Conservation (phyloP, 768 basidiomycete species). For the Candolleomyces aberdarensis region DNA sequence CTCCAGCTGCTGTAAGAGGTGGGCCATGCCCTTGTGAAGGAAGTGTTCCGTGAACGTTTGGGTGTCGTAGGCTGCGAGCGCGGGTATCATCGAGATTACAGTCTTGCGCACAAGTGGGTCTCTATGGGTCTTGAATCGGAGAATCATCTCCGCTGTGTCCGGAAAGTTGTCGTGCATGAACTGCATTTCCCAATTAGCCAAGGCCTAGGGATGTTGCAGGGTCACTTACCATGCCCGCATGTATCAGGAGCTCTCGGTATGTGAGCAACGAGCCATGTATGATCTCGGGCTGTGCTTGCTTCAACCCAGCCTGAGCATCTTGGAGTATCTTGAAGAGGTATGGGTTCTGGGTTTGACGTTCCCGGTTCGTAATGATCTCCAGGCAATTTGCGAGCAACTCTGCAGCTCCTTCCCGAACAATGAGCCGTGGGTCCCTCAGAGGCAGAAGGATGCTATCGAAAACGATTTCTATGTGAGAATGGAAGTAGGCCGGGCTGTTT, state of each 20-base stretch:
- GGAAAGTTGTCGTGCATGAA: constrained; percentile 88
- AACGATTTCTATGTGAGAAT: constrained; percentile 81
- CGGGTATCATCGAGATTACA: constrained; percentile 94
- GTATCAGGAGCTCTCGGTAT: constrained; percentile 85
- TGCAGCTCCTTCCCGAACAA: constrained; percentile 90
- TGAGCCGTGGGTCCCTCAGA: constrained; percentile 82
- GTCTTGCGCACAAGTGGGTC: constrained; percentile 88
- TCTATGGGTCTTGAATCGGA: constrained; percentile 83
- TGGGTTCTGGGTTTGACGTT: constrained; percentile 60
- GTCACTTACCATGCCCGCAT: constrained; percentile 87
- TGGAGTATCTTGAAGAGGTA: constrained; percentile 81
- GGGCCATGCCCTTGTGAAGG: constrained; percentile 91
- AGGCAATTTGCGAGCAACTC: constrained; percentile 92
- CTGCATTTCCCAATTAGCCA: constrained; percentile 32
- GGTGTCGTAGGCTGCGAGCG: constrained; percentile 91
- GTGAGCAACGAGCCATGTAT: constrained; percentile 93
- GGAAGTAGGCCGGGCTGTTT: constrained; percentile 84
- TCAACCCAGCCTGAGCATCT: constrained; percentile 82
- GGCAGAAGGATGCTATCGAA: constrained; percentile 93
- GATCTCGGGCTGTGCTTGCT: constrained; percentile 76
- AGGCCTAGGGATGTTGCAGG: background rate
- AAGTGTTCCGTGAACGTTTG: constrained; percentile 89
- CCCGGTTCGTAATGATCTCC: constrained; percentile 77
- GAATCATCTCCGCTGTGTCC: constrained; percentile 85
- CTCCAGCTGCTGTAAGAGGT: constrained; percentile 82